Base-by-base conservation (phyloP, 148 eudicot species). In the Vaccinium corymbosum region DNA sequence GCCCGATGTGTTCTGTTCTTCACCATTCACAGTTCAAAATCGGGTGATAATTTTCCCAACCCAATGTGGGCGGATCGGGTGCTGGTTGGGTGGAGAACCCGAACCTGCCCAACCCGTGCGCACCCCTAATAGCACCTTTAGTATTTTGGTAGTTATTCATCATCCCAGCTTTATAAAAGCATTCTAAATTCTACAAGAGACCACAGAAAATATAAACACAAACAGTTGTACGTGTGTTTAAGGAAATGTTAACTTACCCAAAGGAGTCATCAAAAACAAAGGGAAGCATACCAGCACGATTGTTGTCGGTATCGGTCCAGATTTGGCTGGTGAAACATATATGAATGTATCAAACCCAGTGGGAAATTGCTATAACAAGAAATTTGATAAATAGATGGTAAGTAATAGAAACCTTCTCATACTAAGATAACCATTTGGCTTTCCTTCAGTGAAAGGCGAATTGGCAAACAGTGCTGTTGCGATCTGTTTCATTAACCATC, bases 391-490 rank as follows among this genome's bases (percentile, higher is more conserved):
- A 66, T 64, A 83, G 66, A 53, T 72, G 81, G 73, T 35, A 78
- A 80, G 55, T 83, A 6, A 70, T 78, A 55, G 14, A 59, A 83
- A 90, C 99, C 98, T 95, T 90, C 99, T 91, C 99, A 89, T 95
- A 89, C 99, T 94, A 83, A 97, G 94, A 89, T 90, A 97, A 85
- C 95, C 99, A 89, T 95, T 97, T 27, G 97, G 98, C 87, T 91
- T 97, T 84, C 97, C 99, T 90, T 97, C 99, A 62, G 88, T 95
- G 87, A 97, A 97, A 87, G 99, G 99, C 38, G 99, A 97, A 92
- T 97, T 97, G 19, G 99, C 98, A 92, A 97, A 97, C 76, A 97
- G 88, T 15, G 99, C 95, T 27, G 99, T 97, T 55, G 99, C 98
- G 81, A 97, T 90, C 99, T 95, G 95, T 87, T 84, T 86, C 81